Base-by-base conservation (phyloP, 768 basidiomycete genomes). In the Tephrocybe sp. region DNA sequence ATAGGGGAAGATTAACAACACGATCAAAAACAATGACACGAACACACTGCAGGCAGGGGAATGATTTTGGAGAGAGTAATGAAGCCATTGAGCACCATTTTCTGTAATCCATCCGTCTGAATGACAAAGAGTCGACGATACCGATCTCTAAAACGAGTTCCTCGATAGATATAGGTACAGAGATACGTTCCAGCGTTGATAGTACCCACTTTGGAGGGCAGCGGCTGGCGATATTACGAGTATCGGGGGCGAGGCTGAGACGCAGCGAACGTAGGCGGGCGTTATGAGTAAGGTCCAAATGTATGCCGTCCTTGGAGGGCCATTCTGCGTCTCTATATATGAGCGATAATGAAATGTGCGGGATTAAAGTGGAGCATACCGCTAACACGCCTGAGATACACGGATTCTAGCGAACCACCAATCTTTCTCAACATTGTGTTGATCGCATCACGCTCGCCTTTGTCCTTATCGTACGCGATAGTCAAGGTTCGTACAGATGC, bases 151-250 rank as follows among this genome's bases (percentile, higher is more conserved):
- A 18, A 15, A 47, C 31, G 8, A 47, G 38, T 8, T 35, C 32
- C 24, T 47, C 30, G 30, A 52, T 42, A 5, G 38, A 9, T 16
- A 47, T 18, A 42, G 51, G 44, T 8, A 36, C 30, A 4, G 32
- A 32, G 28, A 52, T 18, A 19, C 37, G 38, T 27, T 46, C 19
- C 16, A 52, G 22, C 13, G 51, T 52, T 19, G 51, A 46, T 18
- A 52, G 24, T 13, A 52, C 44, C 37, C 51, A 52, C 11, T 40
- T 45, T 2, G 51, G 51, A 9, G 51, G 51, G 24, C 51, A 52
- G 18, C 36, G 36, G n/a, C 27, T 45, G 30, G 36, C 22, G 24
- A 24, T 24, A 25, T 52, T 46, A 12, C 44, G 51, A 11, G 25
- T 31, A 32, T 52, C 24, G 6, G 51, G 51, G 5, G 51, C 39